Evolutionary conservation across 176 grass and related monocot species (phyloP), one percentile per base, ranked within the genome.

Genomic region (Eragrostis curvula): DNA sequence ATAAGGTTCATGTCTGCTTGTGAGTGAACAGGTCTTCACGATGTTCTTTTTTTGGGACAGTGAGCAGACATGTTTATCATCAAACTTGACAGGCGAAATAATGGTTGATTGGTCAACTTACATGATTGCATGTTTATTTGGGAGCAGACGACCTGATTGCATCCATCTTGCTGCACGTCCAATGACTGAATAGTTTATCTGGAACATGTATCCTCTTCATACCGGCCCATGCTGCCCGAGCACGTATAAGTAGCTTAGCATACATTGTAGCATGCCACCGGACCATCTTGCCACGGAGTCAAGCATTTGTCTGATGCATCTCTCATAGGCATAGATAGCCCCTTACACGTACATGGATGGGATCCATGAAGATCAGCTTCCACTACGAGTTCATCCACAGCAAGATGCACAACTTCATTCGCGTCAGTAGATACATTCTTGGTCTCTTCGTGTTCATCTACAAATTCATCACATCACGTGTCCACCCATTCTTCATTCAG

Each of bases 401-500:
- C 68, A 86, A 81, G n/a, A 32, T 47, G 23, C 83, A 71, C 11
- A 92, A 75, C 51, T 92, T 92, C 42, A 8, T 63, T 43, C 84
- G n/a, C 1, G 41, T 62, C 11, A 55, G 68, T 44, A 67, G 30
- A 85, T 89, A 76, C 9, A 9, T 84, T 36, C 12, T 68, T 11
- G 14, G 75, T 8, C 47, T 41, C 10, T 12, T 89, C 0, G 29
- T 66, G 27, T 77, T 81, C 28, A 0, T 69, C 40, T 68, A 72
- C 62, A 63, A 41, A 17, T 86, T 80, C 15, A 10, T 91, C 2
- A 39, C 84, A 13, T 88, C 83, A 6, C 74, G 80, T 66, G 61
- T 64, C 17, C 66, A 87, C 24, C 80, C 92, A 41, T 89, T 89
- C 58, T 85, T 82, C 87, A 84, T 95, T 13, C 89, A 91, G 21